Evolutionary conservation across 495 filamentous ascomycete genomes (phyloP).

Genomic region (Neurospora sp.): DNA sequence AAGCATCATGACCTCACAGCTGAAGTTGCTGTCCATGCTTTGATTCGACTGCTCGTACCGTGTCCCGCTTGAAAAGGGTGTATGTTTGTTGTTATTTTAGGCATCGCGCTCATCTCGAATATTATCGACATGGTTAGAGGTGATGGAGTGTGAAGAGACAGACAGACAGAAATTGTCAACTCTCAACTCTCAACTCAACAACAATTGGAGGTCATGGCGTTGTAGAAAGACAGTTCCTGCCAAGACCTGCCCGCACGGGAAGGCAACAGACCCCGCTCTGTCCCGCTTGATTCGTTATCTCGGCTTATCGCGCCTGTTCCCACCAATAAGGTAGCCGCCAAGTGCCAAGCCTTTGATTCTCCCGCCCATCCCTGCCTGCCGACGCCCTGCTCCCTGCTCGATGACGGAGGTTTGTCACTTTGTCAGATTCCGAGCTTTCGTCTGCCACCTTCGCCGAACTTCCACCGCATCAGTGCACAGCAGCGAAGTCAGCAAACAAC

Average conservation of each 20-base stretch:
- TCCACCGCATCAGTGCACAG: background rate
- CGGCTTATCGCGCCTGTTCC: background rate
- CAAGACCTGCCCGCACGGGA: background rate
- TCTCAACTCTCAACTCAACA: background rate
- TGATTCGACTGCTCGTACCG: background rate
- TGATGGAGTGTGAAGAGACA: background rate
- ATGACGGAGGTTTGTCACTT: background rate
- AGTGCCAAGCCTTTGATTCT: background rate
- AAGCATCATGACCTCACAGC: background rate
- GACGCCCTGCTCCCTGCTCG: background rate
- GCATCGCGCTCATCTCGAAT: background rate
- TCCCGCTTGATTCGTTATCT: background rate
- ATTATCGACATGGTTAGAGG: background rate
- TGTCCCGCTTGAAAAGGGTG: background rate
- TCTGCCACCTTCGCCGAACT: background rate
- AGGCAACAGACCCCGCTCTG: background rate
- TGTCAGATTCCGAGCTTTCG: background rate
- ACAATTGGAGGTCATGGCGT: background rate
- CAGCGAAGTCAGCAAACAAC: background rate
- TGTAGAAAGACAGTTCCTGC: background rate
- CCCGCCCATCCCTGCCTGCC: background rate
- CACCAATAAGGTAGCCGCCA: background rate
- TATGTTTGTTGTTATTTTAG: background rate
- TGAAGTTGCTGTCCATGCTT: background rate
- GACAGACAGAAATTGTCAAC: background rate